Percentiles rank a stretch among this genome's conserved stretches.
phyloP scores from a whole-genome alignment of 2,329 filamentous ascomycete genomes.

The Teratosphaeria viscida region DNA sequence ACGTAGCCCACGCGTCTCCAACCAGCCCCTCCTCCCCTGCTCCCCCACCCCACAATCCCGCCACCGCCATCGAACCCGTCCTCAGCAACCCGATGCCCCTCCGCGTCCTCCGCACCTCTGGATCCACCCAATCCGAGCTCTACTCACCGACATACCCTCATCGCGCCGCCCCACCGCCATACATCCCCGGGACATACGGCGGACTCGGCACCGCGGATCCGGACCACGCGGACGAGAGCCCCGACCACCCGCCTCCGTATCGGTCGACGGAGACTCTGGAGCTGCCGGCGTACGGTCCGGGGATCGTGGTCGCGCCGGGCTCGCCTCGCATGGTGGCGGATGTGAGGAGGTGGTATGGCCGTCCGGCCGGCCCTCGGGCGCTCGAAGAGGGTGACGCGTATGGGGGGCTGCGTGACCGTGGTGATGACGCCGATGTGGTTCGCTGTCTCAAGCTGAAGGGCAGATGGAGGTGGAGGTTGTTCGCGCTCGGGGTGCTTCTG shows the following conservation, averaged over 20 bases:
- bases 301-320: background rate
- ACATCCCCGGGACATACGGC: background rate
- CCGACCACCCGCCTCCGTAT: background rate
- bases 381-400: background rate
- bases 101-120: background rate
- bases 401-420: background rate
- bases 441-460: background rate
- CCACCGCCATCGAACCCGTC: background rate
- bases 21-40: background rate
- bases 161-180: background rate
- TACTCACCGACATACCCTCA: background rate
- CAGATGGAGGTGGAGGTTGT: background rate
- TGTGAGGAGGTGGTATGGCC: background rate
- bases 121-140: background rate
- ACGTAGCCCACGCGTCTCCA: no score
- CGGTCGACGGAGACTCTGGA: background rate
- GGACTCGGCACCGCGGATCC: background rate
- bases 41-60: background rate
- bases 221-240: background rate
- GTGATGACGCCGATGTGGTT: background rate
- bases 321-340: background rate
- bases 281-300: background rate
- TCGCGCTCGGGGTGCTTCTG: background rate
- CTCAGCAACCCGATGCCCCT: background rate
- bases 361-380: background rate